Conservation (phyloP, 257 asterid genomes). For the Rhazya stricta region DNA sequence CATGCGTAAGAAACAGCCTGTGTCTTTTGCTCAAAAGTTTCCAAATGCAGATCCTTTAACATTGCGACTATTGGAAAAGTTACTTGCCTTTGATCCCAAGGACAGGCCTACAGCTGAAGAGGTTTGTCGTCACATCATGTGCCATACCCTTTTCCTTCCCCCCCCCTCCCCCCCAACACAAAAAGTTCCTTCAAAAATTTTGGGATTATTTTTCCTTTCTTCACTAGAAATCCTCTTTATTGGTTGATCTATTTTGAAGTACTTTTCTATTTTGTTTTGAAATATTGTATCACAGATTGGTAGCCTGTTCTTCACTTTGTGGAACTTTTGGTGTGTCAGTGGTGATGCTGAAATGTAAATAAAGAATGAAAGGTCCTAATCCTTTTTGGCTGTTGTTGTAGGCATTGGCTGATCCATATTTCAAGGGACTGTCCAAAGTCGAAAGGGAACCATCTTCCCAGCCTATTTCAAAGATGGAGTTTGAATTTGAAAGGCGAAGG, state of each 20-base stretch:
- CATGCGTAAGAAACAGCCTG: conserved; percentile 77
- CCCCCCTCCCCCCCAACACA: background rate
- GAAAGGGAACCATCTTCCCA: conserved; percentile 83
- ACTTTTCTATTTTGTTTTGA: background rate
- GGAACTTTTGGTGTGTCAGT: background rate
- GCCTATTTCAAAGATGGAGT: conserved; percentile 72
- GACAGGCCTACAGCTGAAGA: conserved; percentile 86
- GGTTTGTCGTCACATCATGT: conserved; percentile 35
- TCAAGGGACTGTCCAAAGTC: conserved; percentile 65
- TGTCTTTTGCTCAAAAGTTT: conserved; percentile 63
- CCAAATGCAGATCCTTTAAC: conserved; percentile 82
- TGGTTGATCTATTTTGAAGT: background rate
- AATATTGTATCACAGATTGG: background rate
- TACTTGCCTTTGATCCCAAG: conserved; percentile 86
- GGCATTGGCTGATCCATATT: conserved; percentile 85
- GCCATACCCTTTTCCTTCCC: background rate
- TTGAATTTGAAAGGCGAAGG: conserved; percentile 83
- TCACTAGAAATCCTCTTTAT: background rate
- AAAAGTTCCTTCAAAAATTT: background rate
- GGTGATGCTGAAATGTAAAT: background rate
- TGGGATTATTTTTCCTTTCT: background rate
- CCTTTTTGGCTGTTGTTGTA: conserved; percentile 17
- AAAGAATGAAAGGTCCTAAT: background rate
- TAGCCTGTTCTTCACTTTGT: background rate
- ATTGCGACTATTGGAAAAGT: conserved; percentile 57